Conservation (phyloP, 2,329 filamentous ascomycete species). For the Curvularia verruculosa region DNA sequence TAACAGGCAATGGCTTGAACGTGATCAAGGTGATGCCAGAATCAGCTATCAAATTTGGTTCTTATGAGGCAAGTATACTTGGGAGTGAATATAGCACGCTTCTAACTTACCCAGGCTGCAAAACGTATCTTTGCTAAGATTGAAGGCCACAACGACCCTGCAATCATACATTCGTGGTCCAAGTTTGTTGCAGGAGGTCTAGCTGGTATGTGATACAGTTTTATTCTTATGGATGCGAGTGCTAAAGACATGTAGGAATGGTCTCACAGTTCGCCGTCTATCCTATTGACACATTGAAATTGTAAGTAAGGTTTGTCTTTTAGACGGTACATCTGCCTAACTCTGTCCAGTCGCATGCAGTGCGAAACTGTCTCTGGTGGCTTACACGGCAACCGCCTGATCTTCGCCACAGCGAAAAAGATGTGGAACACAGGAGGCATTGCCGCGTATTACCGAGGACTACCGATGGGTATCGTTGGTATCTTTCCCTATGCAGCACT, state of each 20-base stretch:
- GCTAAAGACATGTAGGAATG: conserved; percentile 63
- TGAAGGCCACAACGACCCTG: conserved; percentile 85
- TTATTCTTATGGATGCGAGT: not conserved
- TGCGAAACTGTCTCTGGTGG: conserved; percentile 91
- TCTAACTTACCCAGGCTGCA: conserved; percentile 63
- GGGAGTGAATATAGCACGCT: conserved; percentile 1
- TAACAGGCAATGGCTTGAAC: conserved; percentile 87
- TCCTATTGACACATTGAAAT: conserved; percentile 83
- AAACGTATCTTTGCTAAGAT: conserved; percentile 85
- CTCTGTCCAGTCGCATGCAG: conserved; percentile 71
- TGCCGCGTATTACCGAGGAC: conserved; percentile 82
- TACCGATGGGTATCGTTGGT: conserved; percentile 90
- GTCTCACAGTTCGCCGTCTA: conserved; percentile 97
- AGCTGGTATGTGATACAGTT: conserved; percentile 59
- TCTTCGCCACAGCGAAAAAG: conserved; percentile 80
- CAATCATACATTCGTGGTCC: conserved; percentile 78
- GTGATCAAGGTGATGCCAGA: conserved; percentile 99
- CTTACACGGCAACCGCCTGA: conserved; percentile 79
- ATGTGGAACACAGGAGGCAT: conserved; percentile 82
- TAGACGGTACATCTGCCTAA: conserved; percentile 15
- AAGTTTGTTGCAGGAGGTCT: conserved; percentile 91
- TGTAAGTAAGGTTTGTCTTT: conserved; percentile 53
- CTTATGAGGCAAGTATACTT: conserved; percentile 72
- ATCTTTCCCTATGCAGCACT: conserved; percentile 99
- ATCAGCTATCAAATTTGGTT: conserved; percentile 97